Base-by-base conservation (phyloP, 1,139 yeast genomes). In the Saccharomyces hybrid region DNA sequence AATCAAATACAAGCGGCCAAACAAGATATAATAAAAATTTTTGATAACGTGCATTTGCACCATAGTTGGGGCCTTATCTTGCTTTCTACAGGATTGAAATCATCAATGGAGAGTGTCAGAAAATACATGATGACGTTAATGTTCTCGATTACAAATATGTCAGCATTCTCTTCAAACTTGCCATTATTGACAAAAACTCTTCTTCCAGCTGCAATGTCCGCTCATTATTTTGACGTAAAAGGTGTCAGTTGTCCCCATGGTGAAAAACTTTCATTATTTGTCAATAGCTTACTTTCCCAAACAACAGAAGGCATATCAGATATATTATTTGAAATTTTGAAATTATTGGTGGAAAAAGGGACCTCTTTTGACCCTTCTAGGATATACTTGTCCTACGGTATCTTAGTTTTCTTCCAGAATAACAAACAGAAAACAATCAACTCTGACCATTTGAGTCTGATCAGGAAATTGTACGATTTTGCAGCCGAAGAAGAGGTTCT, bases 1-100 rank as follows among this genome's bases (percentile, higher is more conserved):
- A 91, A 90, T 64, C 97, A 90, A 69, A 83, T 93, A 0, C 84
- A 84, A 61, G 97, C 90, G 11, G 95, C 95, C 0, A 71, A 80
- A 1, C 71, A 72, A 6, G 96, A 88, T 63, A 78, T 90, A 47
- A 69, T 83, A 4, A 73, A 72, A 1, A 70, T 88, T 26, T 75
- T 88, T 47, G 74, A 83, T 0, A 78, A 81, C 1, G 61, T 67
- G 1, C 77, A 83, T 0, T 75, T 85, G 42, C 79, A 82, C 54
- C 83, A 91, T 0, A 68, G 76, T 6, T 90, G 97, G 95, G 86
- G 88, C 0, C 74, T 87, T 59, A 77, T 87, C 7, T 72, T 90
- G 23, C 73, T 90, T 4, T 79, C 90, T 1, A 84, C 91, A 4
- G 97, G 96, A 0, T 77, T 89, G 59, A 79, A 75, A 53, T 90